Evolutionary conservation across 2,329 filamentous ascomycete genomes (phyloP), one percentile per base, ranked within the genome.

Genomic region (Pleoardoris graminearum): DNA sequence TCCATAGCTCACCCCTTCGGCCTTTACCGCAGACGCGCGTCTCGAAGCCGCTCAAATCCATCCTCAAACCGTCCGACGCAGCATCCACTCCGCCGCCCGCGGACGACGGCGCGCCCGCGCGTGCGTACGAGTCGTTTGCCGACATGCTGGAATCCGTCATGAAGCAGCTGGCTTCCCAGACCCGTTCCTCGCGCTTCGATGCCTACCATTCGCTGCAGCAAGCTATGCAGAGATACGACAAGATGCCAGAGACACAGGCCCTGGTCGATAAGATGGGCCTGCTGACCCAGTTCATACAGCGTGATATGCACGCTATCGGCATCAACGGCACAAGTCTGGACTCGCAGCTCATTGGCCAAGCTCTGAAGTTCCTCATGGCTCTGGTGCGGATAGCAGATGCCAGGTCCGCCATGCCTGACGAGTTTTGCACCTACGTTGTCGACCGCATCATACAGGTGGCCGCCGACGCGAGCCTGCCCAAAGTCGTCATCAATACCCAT

Each of bases 111-210:
- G 68, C 62, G 62, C 74, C 70, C 56, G 74, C 74, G 53, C 80
- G 77, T 59, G 79, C 76, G 22, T 77, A 79, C 55, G 78, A 81
- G 38, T 86, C 83, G 33, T 85, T 96, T 51, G 82, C 83, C 58
- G 85, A 85, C 62, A 94, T 97, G 87, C 76, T 97, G 59, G 89
- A 96, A 62, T 95, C 90, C 0, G 85, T 91, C 4, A 82, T 91
- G 30, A 87, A 90, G 72, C 89, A 94, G 73, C 81, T 99, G 42
- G 89, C 88, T 32, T 86, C 89, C 19, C 79, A 85, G 25, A 88
- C 91, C 60, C 81, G 87, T 48, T 82, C 85, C 51, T 86, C 85
- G 11, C 88, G 88, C 60, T 75, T 94, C 27, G 94, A 99, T 75
- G 90, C 92, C 43, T 97, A 99, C 67, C 85, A 87, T 69, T 88